A percentile compares a stretch with the other conserved stretches of the same genome.
Evolutionary conservation across 1,284 basidiomycete genomes (phyloP).

Genomic region (Cutaneotrichosporon sp.): DNA sequence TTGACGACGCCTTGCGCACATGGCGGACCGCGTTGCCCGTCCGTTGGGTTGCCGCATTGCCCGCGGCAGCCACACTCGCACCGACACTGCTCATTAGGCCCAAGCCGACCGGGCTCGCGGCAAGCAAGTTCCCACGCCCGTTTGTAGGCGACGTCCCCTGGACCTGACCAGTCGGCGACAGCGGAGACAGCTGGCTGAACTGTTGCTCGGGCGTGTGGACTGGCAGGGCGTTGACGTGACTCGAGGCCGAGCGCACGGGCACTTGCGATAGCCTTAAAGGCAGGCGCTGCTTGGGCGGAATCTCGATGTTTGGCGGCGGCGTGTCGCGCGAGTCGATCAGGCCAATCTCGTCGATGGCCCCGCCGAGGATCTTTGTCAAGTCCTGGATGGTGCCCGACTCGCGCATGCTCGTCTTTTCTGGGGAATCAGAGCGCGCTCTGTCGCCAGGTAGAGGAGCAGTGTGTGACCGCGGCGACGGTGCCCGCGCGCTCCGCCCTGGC

Average conservation of each 20-base stretch:
- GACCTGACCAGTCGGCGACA: conserved; percentile 15
- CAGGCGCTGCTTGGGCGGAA: conserved; percentile 24
- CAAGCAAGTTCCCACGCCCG: neutral
- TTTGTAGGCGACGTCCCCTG: neutral
- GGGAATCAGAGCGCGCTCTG: neutral
- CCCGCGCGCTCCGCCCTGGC: neutral
- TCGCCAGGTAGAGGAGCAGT: neutral
- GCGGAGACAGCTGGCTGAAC: conserved; percentile 14
- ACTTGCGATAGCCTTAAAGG: conserved; percentile 3
- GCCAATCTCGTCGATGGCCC: conserved; percentile 52
- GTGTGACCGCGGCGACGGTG: conserved; percentile 12
- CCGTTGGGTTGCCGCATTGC: conserved; percentile 4
- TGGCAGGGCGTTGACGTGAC: neutral
- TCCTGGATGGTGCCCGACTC: conserved; percentile 41
- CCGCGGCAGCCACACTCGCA: conserved; percentile 1
- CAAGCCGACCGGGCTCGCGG: conserved; percentile 9
- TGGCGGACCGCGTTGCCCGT: conserved; percentile 16
- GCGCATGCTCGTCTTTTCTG: neutral
- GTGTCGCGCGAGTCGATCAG: conserved; percentile 42
- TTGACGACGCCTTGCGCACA: conserved; percentile 34
- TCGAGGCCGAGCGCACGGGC: conserved; percentile 13
- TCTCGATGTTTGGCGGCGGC: conserved; percentile 37
- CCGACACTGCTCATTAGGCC: conserved; percentile 10
- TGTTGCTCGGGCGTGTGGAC: conserved; percentile 4
- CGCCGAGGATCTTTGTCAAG: conserved; percentile 48